Evolutionary conservation across 345 rosid species (phyloP).

Genomic region (Abelmoschus esculentus): DNA sequence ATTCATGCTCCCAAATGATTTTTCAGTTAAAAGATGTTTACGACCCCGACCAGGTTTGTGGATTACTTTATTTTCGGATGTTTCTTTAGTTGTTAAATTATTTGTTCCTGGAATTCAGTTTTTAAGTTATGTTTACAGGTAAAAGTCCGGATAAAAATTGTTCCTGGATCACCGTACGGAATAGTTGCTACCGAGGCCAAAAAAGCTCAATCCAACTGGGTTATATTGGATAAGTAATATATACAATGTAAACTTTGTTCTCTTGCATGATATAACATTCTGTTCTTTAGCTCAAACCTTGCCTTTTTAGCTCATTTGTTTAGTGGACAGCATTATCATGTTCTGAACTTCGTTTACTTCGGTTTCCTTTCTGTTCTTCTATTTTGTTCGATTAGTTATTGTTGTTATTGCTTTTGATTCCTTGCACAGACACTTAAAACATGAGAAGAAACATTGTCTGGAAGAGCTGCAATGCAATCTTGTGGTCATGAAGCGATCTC

Average conservation of each 20-base stretch:
- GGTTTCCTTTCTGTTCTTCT: no score
- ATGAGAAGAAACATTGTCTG: conserved; percentile 73
- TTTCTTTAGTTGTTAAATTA: neutral
- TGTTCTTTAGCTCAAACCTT: no score
- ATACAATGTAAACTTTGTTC: conserved; percentile 7
- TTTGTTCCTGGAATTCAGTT: conserved; percentile 4
- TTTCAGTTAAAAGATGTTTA: conserved; percentile 76
- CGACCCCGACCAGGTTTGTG: conserved; percentile 74
- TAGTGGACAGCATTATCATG: no score
- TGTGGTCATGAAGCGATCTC: conserved; percentile 80
- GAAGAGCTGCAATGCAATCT: conserved; percentile 86
- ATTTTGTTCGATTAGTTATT: no score
- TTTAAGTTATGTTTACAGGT: conserved; percentile 38
- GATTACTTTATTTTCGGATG: neutral
- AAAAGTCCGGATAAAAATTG: conserved; percentile 75
- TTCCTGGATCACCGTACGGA: conserved; percentile 60
- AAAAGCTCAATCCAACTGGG: conserved; percentile 77
- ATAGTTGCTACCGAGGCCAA: conserved; percentile 80
- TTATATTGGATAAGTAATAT: conserved; percentile 76
- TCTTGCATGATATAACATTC: no score
- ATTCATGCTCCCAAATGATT: conserved; percentile 87
- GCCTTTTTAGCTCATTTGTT: no score
- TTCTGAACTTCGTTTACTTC: no score
- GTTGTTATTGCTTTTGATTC: conserved; percentile 2
- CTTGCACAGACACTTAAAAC: conserved; percentile 55